These are phyloP conservation scores for Melanopsichium pennsylvanicum DNA, from an alignment of 1,284 basidiomycete genomes.

Conservation along the genomic window DNA sequence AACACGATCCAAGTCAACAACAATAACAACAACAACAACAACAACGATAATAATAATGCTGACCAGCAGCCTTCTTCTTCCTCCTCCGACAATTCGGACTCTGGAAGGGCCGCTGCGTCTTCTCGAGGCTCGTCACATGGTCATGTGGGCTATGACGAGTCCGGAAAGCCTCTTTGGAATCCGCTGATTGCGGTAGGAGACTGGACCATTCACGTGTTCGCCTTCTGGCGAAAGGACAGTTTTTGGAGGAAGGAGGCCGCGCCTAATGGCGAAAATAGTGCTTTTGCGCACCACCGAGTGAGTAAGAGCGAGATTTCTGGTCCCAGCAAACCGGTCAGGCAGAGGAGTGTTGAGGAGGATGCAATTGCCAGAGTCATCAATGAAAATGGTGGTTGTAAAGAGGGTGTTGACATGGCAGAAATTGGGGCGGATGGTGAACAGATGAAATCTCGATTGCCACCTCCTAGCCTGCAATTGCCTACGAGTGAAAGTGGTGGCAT, in stretches of 20 bases:
- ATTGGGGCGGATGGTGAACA: constrained; percentile 17
- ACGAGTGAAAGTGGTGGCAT: background rate
- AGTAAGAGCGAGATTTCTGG: constrained; percentile 20
- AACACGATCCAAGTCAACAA: constrained; percentile 24
- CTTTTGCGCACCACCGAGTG: constrained; percentile 9
- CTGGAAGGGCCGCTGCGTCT: background rate
- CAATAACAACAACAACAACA: background rate
- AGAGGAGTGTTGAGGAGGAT: constrained; percentile 27
- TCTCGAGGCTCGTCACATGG: constrained; percentile 8
- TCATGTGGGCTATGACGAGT: constrained; percentile 27
- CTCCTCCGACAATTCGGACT: constrained; percentile 5
- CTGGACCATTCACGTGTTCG: constrained; percentile 29
- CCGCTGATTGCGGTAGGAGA: constrained; percentile 39
- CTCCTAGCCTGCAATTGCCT: constrained; percentile 33
- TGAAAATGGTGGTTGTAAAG: background rate
- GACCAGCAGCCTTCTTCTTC: background rate
- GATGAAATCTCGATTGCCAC: constrained; percentile 20
- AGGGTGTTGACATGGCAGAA: background rate
- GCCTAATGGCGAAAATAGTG: constrained; percentile 18
- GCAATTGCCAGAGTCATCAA: background rate
- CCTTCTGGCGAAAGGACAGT: constrained; percentile 52
- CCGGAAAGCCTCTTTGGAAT: constrained; percentile 48
- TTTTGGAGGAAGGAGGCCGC: constrained; percentile 56
- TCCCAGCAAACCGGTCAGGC: constrained; percentile 16
- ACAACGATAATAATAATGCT: background rate